Evolutionary conservation across 2,329 filamentous ascomycete species (phyloP).

Genomic region (Diaporthe longicolla): DNA sequence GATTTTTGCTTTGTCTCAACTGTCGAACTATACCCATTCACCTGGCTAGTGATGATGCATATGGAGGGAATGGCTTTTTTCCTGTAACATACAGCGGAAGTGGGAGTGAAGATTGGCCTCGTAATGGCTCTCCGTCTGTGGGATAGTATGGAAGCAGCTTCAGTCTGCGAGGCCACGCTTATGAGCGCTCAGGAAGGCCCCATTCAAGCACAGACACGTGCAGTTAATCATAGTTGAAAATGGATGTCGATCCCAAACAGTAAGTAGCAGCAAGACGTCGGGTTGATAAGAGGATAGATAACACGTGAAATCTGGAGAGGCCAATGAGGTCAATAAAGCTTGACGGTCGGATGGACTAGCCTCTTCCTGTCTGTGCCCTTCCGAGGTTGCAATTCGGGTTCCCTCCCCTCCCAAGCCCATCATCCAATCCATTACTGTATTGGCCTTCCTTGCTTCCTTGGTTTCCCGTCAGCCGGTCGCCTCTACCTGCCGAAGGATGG

Average conservation of each 20-base stretch:
- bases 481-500: constrained; percentile 18
- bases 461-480: constrained; percentile 18
- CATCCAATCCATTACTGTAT: constrained; percentile 3
- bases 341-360: background rate
- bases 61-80: constrained; percentile 6
- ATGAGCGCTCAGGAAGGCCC: too few relatives aligned
- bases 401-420: background rate
- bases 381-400: constrained; percentile 27
- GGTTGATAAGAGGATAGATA: background rate
- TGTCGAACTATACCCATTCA: constrained; percentile 17
- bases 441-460: background rate
- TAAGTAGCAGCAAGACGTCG: too few relatives aligned
- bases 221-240: background rate
- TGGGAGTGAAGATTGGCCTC: background rate
- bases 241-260: background rate
- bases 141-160: background rate
- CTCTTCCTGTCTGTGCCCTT: constrained; percentile 4
- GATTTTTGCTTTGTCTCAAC: constrained; percentile 18
- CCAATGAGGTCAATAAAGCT: background rate
- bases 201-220: too few relatives aligned
- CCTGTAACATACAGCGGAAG: constrained; percentile 29
- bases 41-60: constrained; percentile 14
- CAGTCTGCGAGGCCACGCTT: background rate
- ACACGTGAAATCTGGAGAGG: background rate
- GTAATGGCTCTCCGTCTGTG: constrained; percentile 10